These are phyloP conservation scores for Allium cepa DNA, from an alignment of 106 monocot genomes.

Conservation along the genomic window DNA sequence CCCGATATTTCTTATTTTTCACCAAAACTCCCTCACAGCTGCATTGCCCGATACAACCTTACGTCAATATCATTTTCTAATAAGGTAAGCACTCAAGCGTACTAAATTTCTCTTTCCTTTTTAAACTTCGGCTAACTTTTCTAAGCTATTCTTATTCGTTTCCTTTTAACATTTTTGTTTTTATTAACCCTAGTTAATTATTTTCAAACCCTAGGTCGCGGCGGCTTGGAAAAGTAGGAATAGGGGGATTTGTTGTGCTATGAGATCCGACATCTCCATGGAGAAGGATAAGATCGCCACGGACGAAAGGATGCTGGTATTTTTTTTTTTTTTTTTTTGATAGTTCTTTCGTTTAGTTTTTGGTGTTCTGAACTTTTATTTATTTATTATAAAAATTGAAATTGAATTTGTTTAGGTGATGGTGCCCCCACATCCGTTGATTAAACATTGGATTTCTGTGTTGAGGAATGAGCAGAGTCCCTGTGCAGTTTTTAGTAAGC, in stretches of 20 bases:
- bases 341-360: no score
- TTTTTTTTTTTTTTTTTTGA: conserved; percentile 7
- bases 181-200: conserved; percentile 2
- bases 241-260: conserved; percentile 6
- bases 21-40: background rate
- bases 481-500: conserved; percentile 83
- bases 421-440: conserved; percentile 89
- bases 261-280: conserved; percentile 19
- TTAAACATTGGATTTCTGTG: conserved; percentile 97
- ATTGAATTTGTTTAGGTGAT: conserved; percentile 43
- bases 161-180: no score
- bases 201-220: conserved; percentile 16
- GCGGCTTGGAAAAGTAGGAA: conserved; percentile 7
- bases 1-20: background rate
- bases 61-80: background rate
- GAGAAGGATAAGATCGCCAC: conserved; percentile 15
- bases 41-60: background rate
- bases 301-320: conserved; percentile 43
- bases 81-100: background rate
- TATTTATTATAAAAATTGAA: background rate
- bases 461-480: conserved; percentile 86
- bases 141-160: no score
- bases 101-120: no score
- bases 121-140: no score
- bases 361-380: background rate